Conservation (phyloP, 805 yeast genomes). For the Schizosaccharomyces osmophilus region DNA sequence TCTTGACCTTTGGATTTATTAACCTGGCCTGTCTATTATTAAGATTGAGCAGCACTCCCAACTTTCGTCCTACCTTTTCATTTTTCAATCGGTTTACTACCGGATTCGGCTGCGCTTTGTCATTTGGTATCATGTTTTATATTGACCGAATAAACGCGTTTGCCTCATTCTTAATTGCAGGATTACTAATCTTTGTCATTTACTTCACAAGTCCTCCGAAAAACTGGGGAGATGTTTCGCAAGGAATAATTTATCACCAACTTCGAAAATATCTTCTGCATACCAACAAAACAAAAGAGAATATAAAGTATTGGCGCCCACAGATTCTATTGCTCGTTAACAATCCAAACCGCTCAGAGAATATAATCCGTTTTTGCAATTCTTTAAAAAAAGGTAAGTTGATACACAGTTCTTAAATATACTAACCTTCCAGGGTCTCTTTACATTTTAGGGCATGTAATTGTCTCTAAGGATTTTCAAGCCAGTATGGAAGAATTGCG, state of each 20-base stretch:
- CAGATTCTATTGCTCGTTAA: constrained; percentile 74
- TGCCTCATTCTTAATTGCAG: constrained; percentile 38
- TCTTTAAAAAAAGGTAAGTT: constrained; percentile 86
- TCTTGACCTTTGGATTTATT: constrained; percentile 86
- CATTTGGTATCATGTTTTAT: constrained; percentile 70
- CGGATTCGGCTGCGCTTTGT: constrained; percentile 39
- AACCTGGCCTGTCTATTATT: constrained; percentile 80
- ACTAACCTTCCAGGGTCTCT: background rate
- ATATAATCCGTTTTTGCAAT: constrained; percentile 73
- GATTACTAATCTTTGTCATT: constrained; percentile 46
- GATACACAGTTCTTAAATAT: constrained; percentile 28
- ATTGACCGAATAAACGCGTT: constrained; percentile 84
- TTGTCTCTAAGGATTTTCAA: background rate
- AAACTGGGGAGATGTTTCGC: constrained; percentile 96
- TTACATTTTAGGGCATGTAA: background rate
- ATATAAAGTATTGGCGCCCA: constrained; percentile 96
- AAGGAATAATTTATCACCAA: constrained; percentile 81
- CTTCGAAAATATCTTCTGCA: constrained; percentile 73
- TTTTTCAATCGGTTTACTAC: constrained; percentile 73
- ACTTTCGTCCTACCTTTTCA: constrained; percentile 83
- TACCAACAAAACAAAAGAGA: constrained; percentile 43
- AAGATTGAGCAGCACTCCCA: constrained; percentile 85
- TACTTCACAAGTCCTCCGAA: constrained; percentile 86
- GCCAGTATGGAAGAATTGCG: constrained; percentile 36
- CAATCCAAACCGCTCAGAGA: constrained; percentile 82